Base-by-base conservation (phyloP, 371 early-diverging fungal species). In the Choanephora cucurbitarum region DNA sequence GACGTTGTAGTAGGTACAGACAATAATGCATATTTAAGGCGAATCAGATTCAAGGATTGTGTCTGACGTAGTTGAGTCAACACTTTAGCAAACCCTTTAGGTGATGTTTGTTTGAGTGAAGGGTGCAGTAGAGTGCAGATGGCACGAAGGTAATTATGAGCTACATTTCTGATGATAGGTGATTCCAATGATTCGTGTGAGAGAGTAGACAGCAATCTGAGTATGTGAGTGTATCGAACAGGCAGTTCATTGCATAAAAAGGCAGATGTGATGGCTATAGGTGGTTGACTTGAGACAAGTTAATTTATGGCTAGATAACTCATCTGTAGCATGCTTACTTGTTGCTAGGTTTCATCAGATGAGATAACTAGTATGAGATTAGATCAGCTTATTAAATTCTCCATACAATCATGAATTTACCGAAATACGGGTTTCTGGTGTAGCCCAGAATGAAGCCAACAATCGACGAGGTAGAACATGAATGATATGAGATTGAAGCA, bases 241-340 rank as follows among this genome's bases (percentile, higher is more conserved):
- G 90, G 89, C 49, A 90, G 56, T 61, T 90, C 90, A 49, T 76
- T 77, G 50, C 84, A 80, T 53, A 90, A 64, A 54, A 90, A 90
- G 18, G 75, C 66, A 9, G 89, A 76, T 7, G 85, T 58, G 14
- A 70, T 79, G 24, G 73, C 75, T 44, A 66, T 44, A 43, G 80
- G 74, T 11, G 57, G 52, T 15, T 52, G 58, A 46, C 18, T 45
- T 49, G 33, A 49, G 17, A 22, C 17, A 33, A 28, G 7, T 5
- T 7, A 28, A 28, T 28, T 5, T 28, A 7, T 3, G 7, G 28
- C 7, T 22, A 43, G 23, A 55, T 21, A 31, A 37, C n/a, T n/a
- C n/a, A n/a, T n/a, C n/a, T n/a, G n/a, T n/a, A n/a, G n/a, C n/a
- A n/a, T n/a, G n/a, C n/a, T 24, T 44, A 49, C 49, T 39, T 32